A percentile compares a stretch with the other conserved stretches of the same genome.
Conservation (phyloP, 2,329 filamentous ascomycete species). For the Penicillium sp. region DNA sequence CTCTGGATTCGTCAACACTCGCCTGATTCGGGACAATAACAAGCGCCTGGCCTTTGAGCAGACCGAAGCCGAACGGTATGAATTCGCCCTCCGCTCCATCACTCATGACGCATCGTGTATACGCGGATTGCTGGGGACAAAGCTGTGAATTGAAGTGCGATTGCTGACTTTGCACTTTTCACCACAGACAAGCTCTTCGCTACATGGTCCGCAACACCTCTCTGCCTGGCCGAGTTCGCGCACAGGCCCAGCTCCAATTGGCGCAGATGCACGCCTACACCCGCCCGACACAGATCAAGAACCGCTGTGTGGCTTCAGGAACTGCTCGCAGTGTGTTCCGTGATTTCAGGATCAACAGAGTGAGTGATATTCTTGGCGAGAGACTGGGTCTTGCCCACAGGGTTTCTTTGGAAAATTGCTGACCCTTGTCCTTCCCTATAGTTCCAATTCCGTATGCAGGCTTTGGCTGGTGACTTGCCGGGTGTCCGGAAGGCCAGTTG, state of each 20-base stretch:
- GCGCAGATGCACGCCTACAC: constrained; percentile 97
- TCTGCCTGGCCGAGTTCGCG: constrained; percentile 74
- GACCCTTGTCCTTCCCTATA: constrained; percentile 41
- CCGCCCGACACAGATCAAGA: constrained; percentile 85
- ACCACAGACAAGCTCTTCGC: constrained; percentile 75
- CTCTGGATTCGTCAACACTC: constrained; percentile 80
- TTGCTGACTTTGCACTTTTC: not conserved
- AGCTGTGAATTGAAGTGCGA: not conserved
- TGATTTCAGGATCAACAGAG: constrained; percentile 87
- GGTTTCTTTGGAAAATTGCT: constrained; percentile 8
- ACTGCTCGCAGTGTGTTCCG: constrained; percentile 84
- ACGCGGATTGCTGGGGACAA: too few relatives aligned
- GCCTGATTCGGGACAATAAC: constrained; percentile 87
- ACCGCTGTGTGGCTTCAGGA: constrained; percentile 89
- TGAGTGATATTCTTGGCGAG: constrained; percentile 50
- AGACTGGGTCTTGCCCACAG: not conserved
- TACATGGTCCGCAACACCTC: constrained; percentile 93
- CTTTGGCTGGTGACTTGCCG: constrained; percentile 76
- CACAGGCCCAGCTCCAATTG: constrained; percentile 88
- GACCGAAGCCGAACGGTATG: constrained; percentile 80
- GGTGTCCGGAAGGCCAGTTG: constrained; percentile 96
- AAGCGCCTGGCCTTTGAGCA: constrained; percentile 91
- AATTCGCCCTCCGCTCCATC: not conserved
- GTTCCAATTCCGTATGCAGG: constrained; percentile 92
- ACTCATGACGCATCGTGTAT: not conserved